Conservation (phyloP, 306 rosid species). For the Castanea sativa region DNA sequence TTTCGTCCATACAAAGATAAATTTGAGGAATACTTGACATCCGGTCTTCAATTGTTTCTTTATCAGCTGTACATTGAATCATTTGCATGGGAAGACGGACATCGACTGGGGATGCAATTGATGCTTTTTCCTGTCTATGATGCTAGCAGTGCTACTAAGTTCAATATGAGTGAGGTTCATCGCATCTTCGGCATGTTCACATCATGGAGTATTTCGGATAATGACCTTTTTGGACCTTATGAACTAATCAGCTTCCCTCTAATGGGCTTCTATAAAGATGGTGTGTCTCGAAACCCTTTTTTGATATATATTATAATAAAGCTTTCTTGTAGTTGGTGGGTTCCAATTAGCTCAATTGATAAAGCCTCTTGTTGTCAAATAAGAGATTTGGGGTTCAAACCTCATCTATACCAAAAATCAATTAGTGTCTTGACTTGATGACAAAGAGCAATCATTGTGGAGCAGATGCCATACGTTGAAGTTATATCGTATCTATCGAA, state of each 20-base stretch:
- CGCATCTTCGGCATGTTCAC: constrained; percentile 56
- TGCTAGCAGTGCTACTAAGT: constrained; percentile 17
- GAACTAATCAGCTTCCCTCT: constrained; percentile 56
- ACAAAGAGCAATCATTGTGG: too few species aligned
- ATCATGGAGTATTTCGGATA: constrained; percentile 57
- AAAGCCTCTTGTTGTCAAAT: too few species aligned
- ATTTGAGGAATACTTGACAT: constrained; percentile 46
- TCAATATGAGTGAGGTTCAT: constrained; percentile 55
- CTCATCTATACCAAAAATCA: fast-evolving
- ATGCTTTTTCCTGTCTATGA: constrained; percentile 57
- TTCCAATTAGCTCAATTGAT: too few species aligned
- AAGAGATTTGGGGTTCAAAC: too few species aligned
- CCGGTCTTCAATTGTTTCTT: constrained; percentile 32
- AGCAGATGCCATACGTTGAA: too few species aligned
- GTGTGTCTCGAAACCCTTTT: constrained; percentile 50
- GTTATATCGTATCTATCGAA: neutral
- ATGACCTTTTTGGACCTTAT: constrained; percentile 72
- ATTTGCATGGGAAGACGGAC: constrained; percentile 59
- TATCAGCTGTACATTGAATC: constrained; percentile 53
- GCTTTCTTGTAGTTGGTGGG: neutral
- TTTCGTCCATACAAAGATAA: constrained; percentile 40
- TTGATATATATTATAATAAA: constrained; percentile 12
- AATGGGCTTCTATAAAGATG: constrained; percentile 40
- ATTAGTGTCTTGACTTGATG: fast-evolving
- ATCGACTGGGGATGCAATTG: constrained; percentile 65